These are phyloP conservation scores for Arachis stenosperma DNA, from an alignment of 306 rosid genomes.

Conservation along the genomic window DNA sequence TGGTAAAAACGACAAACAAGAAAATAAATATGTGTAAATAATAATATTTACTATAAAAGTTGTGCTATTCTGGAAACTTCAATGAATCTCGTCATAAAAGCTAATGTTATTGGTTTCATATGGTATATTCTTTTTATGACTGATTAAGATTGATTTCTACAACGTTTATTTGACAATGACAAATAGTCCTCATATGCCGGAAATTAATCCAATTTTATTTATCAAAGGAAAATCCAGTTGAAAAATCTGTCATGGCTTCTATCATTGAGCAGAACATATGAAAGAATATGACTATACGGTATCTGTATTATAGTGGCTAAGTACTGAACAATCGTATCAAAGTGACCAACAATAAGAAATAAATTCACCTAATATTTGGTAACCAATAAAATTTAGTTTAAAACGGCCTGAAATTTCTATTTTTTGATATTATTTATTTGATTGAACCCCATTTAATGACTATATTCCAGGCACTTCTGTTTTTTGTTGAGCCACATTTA, in stretches of 20 bases:
- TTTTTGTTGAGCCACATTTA: no score
- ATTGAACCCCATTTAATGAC: no score
- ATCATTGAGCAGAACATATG: constrained; percentile 3
- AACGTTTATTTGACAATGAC: constrained; percentile 41
- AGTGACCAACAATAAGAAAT: neutral
- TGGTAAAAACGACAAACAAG: neutral
- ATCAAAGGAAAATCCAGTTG: neutral
- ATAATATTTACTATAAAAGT: neutral
- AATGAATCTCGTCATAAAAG: constrained; percentile 19
- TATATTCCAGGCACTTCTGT: no score
- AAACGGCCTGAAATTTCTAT: no score
- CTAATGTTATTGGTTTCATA: neutral
- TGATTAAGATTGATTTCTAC: constrained; percentile 44
- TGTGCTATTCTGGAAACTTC: constrained; percentile 4
- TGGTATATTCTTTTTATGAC: constrained; percentile 6
- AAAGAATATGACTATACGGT: neutral
- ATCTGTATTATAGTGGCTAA: neutral
- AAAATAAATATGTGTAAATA: neutral
- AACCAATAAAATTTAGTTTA: no score
- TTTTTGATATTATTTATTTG: no score
- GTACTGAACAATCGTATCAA: neutral
- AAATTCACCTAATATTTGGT: neutral
- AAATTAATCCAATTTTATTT: constrained; percentile 5
- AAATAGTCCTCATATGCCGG: constrained; percentile 32
- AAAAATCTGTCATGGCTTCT: neutral